phyloP scores from a whole-genome alignment of 257 asterid species.

The Gardenia jasminoides region DNA sequence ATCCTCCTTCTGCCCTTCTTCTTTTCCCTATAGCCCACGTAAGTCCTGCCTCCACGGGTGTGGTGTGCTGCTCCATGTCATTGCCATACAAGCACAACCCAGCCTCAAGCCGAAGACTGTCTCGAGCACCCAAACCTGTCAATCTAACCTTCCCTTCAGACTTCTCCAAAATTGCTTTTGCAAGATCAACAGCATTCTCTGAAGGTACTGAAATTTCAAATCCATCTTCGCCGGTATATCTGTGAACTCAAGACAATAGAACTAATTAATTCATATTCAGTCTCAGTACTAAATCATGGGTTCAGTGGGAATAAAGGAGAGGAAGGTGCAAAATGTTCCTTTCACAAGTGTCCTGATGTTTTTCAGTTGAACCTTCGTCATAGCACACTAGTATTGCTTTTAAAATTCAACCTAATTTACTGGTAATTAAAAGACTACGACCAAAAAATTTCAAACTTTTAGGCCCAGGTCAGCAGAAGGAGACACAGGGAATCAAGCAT shows the following conservation, averaged over 20 bases:
- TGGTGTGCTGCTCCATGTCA: constrained; percentile 96
- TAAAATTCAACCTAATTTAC: not conserved
- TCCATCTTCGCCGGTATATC: constrained; percentile 99
- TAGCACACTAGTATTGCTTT: not conserved
- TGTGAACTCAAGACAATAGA: constrained; percentile 32
- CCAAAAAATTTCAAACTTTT: not conserved
- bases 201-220: constrained; percentile 95
- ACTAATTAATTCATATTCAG: not conserved
- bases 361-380: not conserved
- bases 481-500: not conserved
- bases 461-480: not conserved
- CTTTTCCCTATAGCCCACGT: constrained; percentile 98
- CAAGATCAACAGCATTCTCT: constrained; percentile 83
- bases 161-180: constrained; percentile 88
- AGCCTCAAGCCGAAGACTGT: constrained; percentile 97
- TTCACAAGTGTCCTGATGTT: not conserved
- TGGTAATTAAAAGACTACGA: not conserved
- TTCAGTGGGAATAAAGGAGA: not conserved
- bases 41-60: constrained; percentile 95
- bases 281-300: not conserved
- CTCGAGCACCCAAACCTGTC: constrained; percentile 93
- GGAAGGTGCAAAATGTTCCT: not conserved
- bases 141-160: constrained; percentile 83
- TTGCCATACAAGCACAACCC: constrained; percentile 93
- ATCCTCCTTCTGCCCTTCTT: constrained; percentile 95